Conservation (phyloP, 768 basidiomycete species). For the Phaeolepiota aurea region DNA sequence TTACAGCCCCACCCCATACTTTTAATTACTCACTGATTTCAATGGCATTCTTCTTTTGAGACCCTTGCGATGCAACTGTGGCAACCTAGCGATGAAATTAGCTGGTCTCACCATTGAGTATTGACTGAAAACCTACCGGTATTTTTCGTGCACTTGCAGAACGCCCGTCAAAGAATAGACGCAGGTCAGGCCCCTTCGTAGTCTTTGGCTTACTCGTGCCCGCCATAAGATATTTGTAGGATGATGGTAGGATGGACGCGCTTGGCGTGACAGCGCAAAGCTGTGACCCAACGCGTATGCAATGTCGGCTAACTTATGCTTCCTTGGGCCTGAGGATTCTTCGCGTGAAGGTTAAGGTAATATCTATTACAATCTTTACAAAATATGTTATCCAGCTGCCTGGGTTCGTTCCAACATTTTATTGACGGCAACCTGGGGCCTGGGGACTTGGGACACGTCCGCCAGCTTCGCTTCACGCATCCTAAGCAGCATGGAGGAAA, state of each 20-base stretch:
- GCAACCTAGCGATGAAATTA: too few relatives aligned
- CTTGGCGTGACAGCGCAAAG: neutral
- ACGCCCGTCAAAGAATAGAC: neutral
- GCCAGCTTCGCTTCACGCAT: slow-evolving; percentile 63
- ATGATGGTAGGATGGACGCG: neutral
- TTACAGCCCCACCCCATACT: too few relatives aligned
- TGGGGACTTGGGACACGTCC: slow-evolving; percentile 30
- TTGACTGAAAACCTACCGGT: too few relatives aligned
- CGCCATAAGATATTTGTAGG: neutral
- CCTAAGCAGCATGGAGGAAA: slow-evolving; percentile 46
- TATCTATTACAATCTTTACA: too few relatives aligned
- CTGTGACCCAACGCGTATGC: neutral
- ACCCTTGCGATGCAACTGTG: slow-evolving; percentile 6
- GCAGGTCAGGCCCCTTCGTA: neutral
- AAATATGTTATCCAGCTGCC: slow-evolving; percentile 36
- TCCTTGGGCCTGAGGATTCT: too few relatives aligned
- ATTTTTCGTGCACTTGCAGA: neutral
- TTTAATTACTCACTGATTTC: slow-evolving; percentile 17
- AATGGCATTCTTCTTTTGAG: slow-evolving; percentile 14
- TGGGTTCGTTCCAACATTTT: slow-evolving; percentile 69
- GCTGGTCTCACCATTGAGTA: too few relatives aligned
- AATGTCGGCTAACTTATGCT: too few relatives aligned
- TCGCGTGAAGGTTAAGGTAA: too few relatives aligned
- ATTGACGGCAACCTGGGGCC: slow-evolving; percentile 40
- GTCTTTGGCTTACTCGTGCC: neutral